Evolutionary conservation across 768 basidiomycete species (phyloP).

Genomic region (Clathrus columnatus): DNA sequence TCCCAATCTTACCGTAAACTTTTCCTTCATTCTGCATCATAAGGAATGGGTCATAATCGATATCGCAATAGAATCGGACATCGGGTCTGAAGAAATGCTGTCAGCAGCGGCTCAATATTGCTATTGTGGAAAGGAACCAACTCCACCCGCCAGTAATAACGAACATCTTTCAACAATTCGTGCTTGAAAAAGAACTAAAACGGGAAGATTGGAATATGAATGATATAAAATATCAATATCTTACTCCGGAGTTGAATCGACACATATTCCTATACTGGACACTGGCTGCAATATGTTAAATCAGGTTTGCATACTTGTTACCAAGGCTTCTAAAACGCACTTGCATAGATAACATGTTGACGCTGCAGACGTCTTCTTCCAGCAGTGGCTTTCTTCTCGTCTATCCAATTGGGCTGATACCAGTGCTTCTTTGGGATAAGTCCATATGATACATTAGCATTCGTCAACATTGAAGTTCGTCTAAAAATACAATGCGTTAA

Average conservation of each 20-base stretch:
- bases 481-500: constrained; percentile 18
- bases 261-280: constrained; percentile 61
- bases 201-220: not conserved
- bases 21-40: constrained; percentile 64
- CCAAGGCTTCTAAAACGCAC: constrained; percentile 25
- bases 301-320: not conserved
- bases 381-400: constrained; percentile 50
- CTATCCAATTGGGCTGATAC: constrained; percentile 67
- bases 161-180: constrained; percentile 51
- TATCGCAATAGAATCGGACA: constrained; percentile 69
- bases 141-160: constrained; percentile 80
- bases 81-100: constrained; percentile 39
- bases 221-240: constrained; percentile 14
- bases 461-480: constrained; percentile 33
- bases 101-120: not conserved
- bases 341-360: constrained; percentile 58
- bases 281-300: constrained; percentile 4
- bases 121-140: constrained; percentile 19
- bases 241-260: constrained; percentile 60
- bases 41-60: constrained; percentile 57
- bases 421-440: constrained; percentile 53
- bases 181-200: constrained; percentile 63
- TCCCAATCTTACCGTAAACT: constrained; percentile 57
- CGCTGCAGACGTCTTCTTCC: constrained; percentile 43
- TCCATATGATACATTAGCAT: constrained; percentile 53